These are phyloP conservation scores for Jimgerdemannia flammicorona DNA, from an alignment of 192 early-diverging fungal species.

Conservation along the genomic window DNA sequence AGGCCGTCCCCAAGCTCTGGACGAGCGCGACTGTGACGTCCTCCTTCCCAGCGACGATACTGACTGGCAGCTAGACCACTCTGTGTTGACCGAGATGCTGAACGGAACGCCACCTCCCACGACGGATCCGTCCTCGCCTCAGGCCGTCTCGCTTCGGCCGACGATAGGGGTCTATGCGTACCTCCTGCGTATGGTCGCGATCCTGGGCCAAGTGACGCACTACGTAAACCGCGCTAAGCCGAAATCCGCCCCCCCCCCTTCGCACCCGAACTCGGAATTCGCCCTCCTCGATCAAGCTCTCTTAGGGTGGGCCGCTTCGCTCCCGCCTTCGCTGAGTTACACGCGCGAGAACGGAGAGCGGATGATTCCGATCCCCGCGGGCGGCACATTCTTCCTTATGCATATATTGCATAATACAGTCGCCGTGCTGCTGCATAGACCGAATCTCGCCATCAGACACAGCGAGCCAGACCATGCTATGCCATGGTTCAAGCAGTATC, in stretches of 20 bases:
- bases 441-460: constrained; percentile 29
- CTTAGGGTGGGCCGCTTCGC: constrained; percentile 31
- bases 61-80: constrained; percentile 37
- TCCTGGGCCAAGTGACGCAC: constrained; percentile 40
- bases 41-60: constrained; percentile 44
- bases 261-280: constrained; percentile 42
- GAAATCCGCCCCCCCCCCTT: constrained; percentile 27
- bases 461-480: constrained; percentile 18
- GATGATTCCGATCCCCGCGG: constrained; percentile 17
- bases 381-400: constrained; percentile 30
- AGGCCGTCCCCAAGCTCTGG: constrained; percentile 46
- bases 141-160: background rate
- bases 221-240: constrained; percentile 41
- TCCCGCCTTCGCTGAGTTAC: constrained; percentile 28
- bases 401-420: constrained; percentile 44
- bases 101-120: constrained; percentile 19
- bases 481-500: constrained; percentile 26
- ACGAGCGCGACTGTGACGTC: constrained; percentile 43
- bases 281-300: constrained; percentile 30
- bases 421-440: constrained; percentile 44
- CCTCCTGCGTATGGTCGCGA: constrained; percentile 32
- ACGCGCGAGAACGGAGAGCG: constrained; percentile 36
- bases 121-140: background rate
- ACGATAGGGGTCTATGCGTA: constrained; percentile 16
- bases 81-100: constrained; percentile 27